Percentiles rank a stretch among this genome's conserved stretches.
Conservation (phyloP, 2,329 filamentous ascomycete genomes). For the Pseudodiploospora longispora region DNA sequence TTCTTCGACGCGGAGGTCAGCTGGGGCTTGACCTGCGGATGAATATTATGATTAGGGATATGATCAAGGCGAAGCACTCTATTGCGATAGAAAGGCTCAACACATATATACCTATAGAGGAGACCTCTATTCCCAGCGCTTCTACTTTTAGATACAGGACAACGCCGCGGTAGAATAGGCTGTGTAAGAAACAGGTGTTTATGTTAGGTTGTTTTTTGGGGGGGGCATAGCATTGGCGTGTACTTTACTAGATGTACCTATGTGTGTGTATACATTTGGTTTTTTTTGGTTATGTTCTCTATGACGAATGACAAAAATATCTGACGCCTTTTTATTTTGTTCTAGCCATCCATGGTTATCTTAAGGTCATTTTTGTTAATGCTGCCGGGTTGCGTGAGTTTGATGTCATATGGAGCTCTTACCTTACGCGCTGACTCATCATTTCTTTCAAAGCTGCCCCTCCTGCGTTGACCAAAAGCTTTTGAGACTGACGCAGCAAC, state of each 20-base stretch:
- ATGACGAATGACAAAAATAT: too few relatives aligned
- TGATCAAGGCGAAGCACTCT: constrained; percentile 62
- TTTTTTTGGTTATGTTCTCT: too few relatives aligned
- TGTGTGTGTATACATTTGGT: background rate
- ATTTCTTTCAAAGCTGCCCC: constrained; percentile 13
- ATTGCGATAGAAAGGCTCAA: constrained; percentile 24
- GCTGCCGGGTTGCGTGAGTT: too few relatives aligned
- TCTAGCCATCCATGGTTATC: too few relatives aligned
- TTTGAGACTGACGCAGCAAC: background rate
- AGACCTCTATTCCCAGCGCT: constrained; percentile 22
- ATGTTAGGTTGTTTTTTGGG: background rate
- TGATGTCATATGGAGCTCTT: too few relatives aligned
- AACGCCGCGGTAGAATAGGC: constrained; percentile 1
- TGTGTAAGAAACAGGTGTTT: background rate
- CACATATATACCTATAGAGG: constrained; percentile 25
- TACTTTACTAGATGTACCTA: background rate
- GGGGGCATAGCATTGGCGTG: constrained; percentile 8
- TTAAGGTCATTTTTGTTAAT: too few relatives aligned
- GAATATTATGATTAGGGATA: constrained; percentile 63
- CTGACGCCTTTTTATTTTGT: too few relatives aligned
- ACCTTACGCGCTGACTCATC: too few relatives aligned
- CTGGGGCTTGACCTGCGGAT: constrained; percentile 63
- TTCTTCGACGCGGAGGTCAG: constrained; percentile 64
- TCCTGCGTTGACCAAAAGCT: constrained; percentile 9
- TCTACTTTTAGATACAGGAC: constrained; percentile 16